Percentiles rank a stretch among this genome's conserved stretches.
These are phyloP conservation scores for Bolboschoenus planiculmis DNA, from an alignment of 176 grass and related monocot genomes.

Conservation along the genomic window DNA sequence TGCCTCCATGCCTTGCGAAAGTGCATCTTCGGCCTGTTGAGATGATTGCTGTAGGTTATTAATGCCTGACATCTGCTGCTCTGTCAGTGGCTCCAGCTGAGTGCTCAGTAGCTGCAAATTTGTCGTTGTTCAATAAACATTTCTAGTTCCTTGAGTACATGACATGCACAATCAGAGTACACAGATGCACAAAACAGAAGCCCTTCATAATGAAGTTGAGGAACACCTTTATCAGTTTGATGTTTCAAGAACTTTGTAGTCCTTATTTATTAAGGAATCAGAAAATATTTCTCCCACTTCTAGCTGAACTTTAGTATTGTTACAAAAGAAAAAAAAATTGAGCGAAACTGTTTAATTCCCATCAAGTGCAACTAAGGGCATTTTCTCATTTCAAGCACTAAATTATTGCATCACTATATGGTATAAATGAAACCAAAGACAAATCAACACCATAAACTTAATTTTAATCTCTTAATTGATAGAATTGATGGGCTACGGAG, in stretches of 20 bases:
- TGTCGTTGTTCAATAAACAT: slow-evolving; percentile 14
- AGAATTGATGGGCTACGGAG: too few species aligned
- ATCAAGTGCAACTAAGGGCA: not conserved
- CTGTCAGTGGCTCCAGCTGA: slow-evolving; percentile 85
- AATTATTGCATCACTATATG: not conserved
- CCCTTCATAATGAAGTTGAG: not conserved
- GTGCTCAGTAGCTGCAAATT: slow-evolving; percentile 74
- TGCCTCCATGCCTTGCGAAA: slow-evolving; percentile 99
- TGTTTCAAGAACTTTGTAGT: not conserved
- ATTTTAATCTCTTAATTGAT: not conserved
- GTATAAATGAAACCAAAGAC: not conserved
- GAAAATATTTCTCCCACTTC: not conserved
- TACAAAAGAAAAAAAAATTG: not conserved
- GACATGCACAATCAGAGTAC: not conserved
- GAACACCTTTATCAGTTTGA: not conserved
- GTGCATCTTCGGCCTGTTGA: slow-evolving; percentile 88
- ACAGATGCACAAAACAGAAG: not conserved
- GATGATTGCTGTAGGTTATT: slow-evolving; percentile 85
- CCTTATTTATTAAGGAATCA: not conserved
- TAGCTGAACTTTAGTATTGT: not conserved
- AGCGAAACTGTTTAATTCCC: not conserved
- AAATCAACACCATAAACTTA: not conserved
- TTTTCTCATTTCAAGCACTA: not conserved
- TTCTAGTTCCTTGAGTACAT: not conserved
- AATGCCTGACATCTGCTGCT: slow-evolving; percentile 84